Evolutionary conservation across 768 basidiomycete species (phyloP), one percentile per base, ranked within the genome.

Genomic region (Sarcodon sp.): DNA sequence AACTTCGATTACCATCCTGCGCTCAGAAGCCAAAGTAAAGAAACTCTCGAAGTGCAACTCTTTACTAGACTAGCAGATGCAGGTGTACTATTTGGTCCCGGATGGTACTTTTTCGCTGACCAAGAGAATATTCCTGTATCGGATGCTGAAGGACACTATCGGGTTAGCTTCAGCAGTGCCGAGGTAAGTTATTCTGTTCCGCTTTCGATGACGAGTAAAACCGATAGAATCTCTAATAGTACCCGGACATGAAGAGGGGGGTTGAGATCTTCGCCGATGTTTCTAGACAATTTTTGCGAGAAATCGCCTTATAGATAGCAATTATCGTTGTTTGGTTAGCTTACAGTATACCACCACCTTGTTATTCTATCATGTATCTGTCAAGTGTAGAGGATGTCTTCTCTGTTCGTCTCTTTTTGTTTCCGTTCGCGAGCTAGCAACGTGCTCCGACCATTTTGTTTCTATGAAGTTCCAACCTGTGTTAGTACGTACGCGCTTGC

Each of bases 61-160:
- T 88, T 76, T 73, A 62, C 58, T 12, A 68, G 70, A 33, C 61
- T 87, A 7, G 78, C 77, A 3, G 73, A 83, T 43, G 70, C 70
- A 16, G 75, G 77, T 12, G 69, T 89, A 32, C 66, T 89, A 36
- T 63, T 85, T 47, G 74, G 69, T 0, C 83, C 86, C 39, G 85
- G 84, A 54, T 66, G 47, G 62, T 59, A 70, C 56, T 80, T 78
- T 56, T 59, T 67, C 16, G 62, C 73, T 3, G 57, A 62, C 21
- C 46, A 46, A 1, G 49, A 53, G 46, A 50, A 12, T 54, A 56
- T 33, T 52, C 62, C 11, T 36, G 47, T 18, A 43, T 56, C 50
- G 34, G 52, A 54, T 3, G 59, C 57, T 34, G 54, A 62, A 18
- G 79, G 77, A 1, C 77, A 81, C 56, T 72, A 76, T 59, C 70